Base-by-base conservation (phyloP, 768 basidiomycete genomes). In the Rubroboletus satanas region DNA sequence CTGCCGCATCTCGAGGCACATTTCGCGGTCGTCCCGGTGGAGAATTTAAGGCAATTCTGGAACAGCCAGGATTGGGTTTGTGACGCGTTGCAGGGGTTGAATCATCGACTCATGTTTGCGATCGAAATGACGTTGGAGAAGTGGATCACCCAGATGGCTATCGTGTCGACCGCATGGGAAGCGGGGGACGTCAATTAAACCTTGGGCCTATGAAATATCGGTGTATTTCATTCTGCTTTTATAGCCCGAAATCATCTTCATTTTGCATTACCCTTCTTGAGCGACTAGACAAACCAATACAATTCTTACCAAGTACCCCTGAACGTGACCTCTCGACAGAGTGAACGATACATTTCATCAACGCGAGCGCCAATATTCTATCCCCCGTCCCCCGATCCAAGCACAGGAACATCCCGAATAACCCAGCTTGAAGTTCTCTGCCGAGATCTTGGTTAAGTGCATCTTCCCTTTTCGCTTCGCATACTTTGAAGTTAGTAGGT, bases 141-240 rank as follows among this genome's bases (percentile, higher is more conserved):
- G 0, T 7, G 46, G 35, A 17, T 18, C 17, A 33, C 18, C 5
- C 59, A 60, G 37, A 61, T 60, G 59, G 33, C 46, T 9, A 7
- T 59, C 37, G 57, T 59, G 17, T 35, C 28, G 15, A 18, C n/a
- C 0, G 57, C 46, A 32, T 59, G 57, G 58, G 46, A 53, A 11
- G 11, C 1, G 23, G 42, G 26, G 23, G 14, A 46, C 10, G 17
- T 5, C 44, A 32, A 32, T 5, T 41, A 7, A 46, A 26, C 32
- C 0, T 4, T 35, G 28, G 45, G 17, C 15, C n/a, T n/a, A n/a
- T n/a, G n/a, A 21, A 21, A 21, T 21, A 21, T 21, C 21, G 21
- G 21, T 21, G 21, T 21, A 21, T 21, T 1, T 21, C 15, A 43
- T 17, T 15, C 15, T 12, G n/a, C 9, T 17, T 3, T 23, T 23